These are phyloP conservation scores for Pseudozyma thailandica DNA, from an alignment of 1,284 basidiomycete species.

Conservation along the genomic window DNA sequence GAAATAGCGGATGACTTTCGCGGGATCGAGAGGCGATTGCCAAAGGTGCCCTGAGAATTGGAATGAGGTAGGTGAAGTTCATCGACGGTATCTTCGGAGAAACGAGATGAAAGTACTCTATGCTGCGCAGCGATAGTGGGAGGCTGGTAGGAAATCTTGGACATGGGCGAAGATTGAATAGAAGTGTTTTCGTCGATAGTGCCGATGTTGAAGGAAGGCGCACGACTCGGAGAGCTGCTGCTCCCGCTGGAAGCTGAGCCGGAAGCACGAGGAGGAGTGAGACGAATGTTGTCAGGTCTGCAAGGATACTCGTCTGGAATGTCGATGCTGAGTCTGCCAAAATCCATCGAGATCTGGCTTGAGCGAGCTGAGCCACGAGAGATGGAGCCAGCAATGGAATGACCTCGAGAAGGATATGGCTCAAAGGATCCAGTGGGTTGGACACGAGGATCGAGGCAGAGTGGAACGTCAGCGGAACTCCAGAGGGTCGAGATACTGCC, in stretches of 20 bases:
- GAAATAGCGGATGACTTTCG: conserved; percentile 21
- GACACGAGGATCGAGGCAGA: conserved; percentile 53
- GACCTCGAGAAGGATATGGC: neutral
- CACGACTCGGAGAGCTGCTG: conserved; percentile 25
- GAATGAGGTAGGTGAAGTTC: conserved; percentile 25
- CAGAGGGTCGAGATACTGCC: conserved; percentile 56
- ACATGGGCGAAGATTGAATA: conserved; percentile 21
- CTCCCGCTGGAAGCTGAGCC: conserved; percentile 10
- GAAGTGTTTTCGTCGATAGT: conserved; percentile 36
- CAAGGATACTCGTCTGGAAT: conserved; percentile 40
- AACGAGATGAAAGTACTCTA: conserved; percentile 20
- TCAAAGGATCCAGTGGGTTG: conserved; percentile 11
- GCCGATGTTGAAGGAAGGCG: conserved; percentile 33
- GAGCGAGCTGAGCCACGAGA: conserved; percentile 21
- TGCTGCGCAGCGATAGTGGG: conserved; percentile 14
- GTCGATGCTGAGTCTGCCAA: conserved; percentile 39
- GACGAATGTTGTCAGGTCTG: conserved; percentile 32
- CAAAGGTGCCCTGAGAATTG: conserved; percentile 29
- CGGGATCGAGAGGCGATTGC: conserved; percentile 9
- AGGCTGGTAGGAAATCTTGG: conserved; percentile 23
- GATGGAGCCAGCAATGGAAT: conserved; percentile 18
- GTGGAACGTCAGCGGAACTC: conserved; percentile 60
- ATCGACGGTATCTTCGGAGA: conserved; percentile 46
- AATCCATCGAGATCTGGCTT: conserved; percentile 30
- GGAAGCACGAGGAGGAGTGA: conserved; percentile 30